phyloP scores from a whole-genome alignment of 2,329 filamentous ascomycete species.

The Fusarium sp. region DNA sequence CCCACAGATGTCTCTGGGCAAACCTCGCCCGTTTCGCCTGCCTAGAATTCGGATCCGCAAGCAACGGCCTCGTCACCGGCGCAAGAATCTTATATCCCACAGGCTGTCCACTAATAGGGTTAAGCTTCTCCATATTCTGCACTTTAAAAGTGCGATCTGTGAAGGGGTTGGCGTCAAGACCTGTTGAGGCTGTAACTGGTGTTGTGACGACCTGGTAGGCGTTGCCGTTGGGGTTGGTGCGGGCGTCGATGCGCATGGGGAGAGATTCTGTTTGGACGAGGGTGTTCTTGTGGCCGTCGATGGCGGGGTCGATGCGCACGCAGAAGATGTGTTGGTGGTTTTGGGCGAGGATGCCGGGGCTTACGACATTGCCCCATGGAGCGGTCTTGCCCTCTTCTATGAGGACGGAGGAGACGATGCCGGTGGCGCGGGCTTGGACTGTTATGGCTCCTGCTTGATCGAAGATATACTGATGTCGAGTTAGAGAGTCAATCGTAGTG shows the following conservation, averaged over 20 bases:
- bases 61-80: slow-evolving; percentile 50
- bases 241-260: slow-evolving; percentile 54
- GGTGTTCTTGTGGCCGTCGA: slow-evolving; percentile 69
- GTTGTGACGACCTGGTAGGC: slow-evolving; percentile 54
- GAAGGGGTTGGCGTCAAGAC: slow-evolving; percentile 59
- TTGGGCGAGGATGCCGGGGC: slow-evolving; percentile 70
- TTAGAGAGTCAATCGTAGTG: neutral
- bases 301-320: slow-evolving; percentile 70
- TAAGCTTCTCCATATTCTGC: slow-evolving; percentile 55
- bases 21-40: slow-evolving; percentile 55
- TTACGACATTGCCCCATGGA: slow-evolving; percentile 70
- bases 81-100: slow-evolving; percentile 60
- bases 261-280: slow-evolving; percentile 55
- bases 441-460: slow-evolving; percentile 70
- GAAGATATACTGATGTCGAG: slow-evolving; percentile 55
- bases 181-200: slow-evolving; percentile 54
- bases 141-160: slow-evolving; percentile 62
- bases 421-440: slow-evolving; percentile 72
- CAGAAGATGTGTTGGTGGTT: slow-evolving; percentile 78
- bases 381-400: slow-evolving; percentile 64
- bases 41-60: slow-evolving; percentile 53
- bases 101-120: slow-evolving; percentile 56
- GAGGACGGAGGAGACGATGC: slow-evolving; percentile 69
- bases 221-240: slow-evolving; percentile 61
- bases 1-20: slow-evolving; percentile 56